Evolutionary conservation across 495 filamentous ascomycete genomes (phyloP), one percentile per base, ranked within the genome.

Genomic region (Bacidia rubella): DNA sequence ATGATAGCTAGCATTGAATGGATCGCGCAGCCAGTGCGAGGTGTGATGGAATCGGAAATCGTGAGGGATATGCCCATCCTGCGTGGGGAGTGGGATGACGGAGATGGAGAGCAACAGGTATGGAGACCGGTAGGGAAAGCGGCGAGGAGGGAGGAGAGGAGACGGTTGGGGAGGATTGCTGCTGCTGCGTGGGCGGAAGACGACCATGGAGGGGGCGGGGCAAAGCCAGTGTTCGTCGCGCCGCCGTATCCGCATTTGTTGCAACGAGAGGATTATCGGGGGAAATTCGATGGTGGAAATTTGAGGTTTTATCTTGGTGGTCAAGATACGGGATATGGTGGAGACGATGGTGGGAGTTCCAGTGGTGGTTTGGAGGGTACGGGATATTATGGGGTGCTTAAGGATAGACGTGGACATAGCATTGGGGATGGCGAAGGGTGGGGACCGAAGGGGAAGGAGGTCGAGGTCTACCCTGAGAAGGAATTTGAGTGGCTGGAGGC

Each of bases 401-500:
- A n/a, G n/a, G n/a, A n/a, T n/a, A n/a, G n/a, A n/a, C n/a, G n/a
- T n/a, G n/a, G n/a, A n/a, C n/a, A n/a, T n/a, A n/a, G n/a, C n/a
- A n/a, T n/a, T n/a, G n/a, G n/a, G n/a, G n/a, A n/a, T n/a, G n/a
- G n/a, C n/a, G n/a, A n/a, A n/a, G n/a, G n/a, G n/a, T n/a, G n/a
- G n/a, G n/a, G n/a, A n/a, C 35, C 35, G n/a, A 10, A 23, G 42
- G 5, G 24, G 24, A 3, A 17, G 35, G 9, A 22, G 21, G 44
- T 46, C 29, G 60, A 57, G 12, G 49, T 43, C 10, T 54, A 54
- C 40, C 20, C 48, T 20, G 40, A 51, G 7, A 51, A 23, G 47
- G 60, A 60, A 35, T 23, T 48, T 44, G 42, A 49, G 48, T 62
- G 60, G 60, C 24, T 62, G n/a, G 52, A 54, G 29, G 47, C 52